Evolutionary conservation across 1,284 basidiomycete genomes (phyloP).

Genomic region (Microbotryum saponariae): DNA sequence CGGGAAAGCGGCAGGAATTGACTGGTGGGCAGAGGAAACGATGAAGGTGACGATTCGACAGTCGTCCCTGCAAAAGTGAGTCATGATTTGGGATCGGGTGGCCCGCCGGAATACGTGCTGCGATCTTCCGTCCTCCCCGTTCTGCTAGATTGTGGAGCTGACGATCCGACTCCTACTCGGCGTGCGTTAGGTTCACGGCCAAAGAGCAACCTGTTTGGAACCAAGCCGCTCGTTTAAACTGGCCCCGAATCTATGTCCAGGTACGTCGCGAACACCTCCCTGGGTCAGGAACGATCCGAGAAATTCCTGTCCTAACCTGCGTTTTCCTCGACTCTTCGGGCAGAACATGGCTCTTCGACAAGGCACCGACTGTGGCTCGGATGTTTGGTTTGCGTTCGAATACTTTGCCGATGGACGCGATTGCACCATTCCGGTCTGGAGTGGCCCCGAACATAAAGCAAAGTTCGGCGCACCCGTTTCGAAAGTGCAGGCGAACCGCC

Average conservation of each 20-base stretch:
- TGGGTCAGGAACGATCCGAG: background rate
- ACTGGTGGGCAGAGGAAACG: constrained; percentile 33
- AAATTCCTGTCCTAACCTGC: no score
- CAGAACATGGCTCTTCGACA: constrained; percentile 25
- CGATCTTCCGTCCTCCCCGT: background rate
- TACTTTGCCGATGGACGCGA: constrained; percentile 31
- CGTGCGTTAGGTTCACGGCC: constrained; percentile 20
- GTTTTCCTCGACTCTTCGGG: background rate
- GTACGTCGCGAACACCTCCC: background rate
- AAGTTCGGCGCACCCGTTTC: no score
- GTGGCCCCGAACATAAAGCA: constrained; percentile 23
- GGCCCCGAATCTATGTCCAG: constrained; percentile 29
- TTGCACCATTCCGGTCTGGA: constrained; percentile 30
- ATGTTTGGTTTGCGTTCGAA: constrained; percentile 32
- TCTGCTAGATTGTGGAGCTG: background rate
- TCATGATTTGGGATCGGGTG: background rate
- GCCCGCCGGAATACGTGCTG: background rate
- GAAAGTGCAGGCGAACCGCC: no score
- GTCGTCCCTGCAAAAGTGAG: constrained; percentile 20
- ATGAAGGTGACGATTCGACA: constrained; percentile 26
- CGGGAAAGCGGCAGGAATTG: constrained; percentile 24
- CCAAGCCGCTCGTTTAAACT: constrained; percentile 32
- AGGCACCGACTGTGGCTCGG: constrained; percentile 23
- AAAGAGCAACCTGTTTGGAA: constrained; percentile 36
- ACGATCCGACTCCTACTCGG: background rate